Percentiles rank a stretch among this genome's conserved stretches.
These are phyloP conservation scores for Fusarium liriodendri DNA, from an alignment of 2,329 filamentous ascomycete species.

Conservation along the genomic window DNA sequence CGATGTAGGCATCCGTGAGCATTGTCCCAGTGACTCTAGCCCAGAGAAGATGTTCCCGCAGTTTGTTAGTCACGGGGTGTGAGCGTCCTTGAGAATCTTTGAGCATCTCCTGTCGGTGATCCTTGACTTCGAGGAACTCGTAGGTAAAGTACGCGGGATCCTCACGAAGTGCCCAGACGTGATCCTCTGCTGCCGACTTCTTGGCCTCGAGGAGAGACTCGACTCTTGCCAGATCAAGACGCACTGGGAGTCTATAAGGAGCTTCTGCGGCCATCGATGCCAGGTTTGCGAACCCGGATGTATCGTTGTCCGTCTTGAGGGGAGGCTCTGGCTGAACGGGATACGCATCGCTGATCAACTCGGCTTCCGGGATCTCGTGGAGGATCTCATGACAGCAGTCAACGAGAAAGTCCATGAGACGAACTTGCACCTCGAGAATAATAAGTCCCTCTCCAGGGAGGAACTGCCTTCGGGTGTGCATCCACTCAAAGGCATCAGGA, in stretches of 20 bases:
- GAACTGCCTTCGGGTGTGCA: slow-evolving; percentile 50
- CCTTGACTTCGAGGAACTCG: slow-evolving; percentile 53
- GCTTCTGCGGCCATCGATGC: slow-evolving; percentile 58
- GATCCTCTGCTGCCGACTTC: slow-evolving; percentile 59
- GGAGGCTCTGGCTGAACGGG: slow-evolving; percentile 53
- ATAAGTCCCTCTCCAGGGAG: slow-evolving; percentile 59
- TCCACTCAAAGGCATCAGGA: slow-evolving; percentile 52
- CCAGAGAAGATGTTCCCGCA: slow-evolving; percentile 49
- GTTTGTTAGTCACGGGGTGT: slow-evolving; percentile 33
- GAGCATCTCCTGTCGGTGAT: slow-evolving; percentile 58
- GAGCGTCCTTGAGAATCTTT: slow-evolving; percentile 50
- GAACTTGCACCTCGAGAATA: slow-evolving; percentile 63
- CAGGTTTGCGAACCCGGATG: slow-evolving; percentile 51
- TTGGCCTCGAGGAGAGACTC: slow-evolving; percentile 57
- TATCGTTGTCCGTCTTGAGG: slow-evolving; percentile 44
- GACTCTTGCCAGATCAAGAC: slow-evolving; percentile 59
- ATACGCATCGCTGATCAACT: slow-evolving; percentile 41
- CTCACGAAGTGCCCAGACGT: slow-evolving; percentile 66
- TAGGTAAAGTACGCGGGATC: slow-evolving; percentile 68
- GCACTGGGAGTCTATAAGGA: slow-evolving; percentile 62
- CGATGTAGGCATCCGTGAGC: slow-evolving; percentile 47
- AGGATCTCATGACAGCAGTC: slow-evolving; percentile 59
- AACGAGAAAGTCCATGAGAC: slow-evolving; percentile 60
- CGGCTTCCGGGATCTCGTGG: slow-evolving; percentile 56
- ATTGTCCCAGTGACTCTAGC: slow-evolving; percentile 50